phyloP scores from a whole-genome alignment of 2,329 filamentous ascomycete genomes.

The Cryphonectria radicalis region DNA sequence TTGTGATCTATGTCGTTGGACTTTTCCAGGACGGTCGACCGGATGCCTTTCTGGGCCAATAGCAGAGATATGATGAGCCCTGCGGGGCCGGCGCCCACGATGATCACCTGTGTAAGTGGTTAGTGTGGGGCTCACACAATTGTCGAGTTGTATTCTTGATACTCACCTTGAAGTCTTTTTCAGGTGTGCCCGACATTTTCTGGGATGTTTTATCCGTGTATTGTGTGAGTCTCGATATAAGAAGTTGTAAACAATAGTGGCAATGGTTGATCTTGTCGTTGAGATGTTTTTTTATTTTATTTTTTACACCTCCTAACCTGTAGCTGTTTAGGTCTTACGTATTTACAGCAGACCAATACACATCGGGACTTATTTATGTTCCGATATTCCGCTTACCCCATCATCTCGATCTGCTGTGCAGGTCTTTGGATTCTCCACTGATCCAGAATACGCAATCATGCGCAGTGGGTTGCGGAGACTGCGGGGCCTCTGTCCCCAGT shows the following conservation, averaged over 20 bases:
- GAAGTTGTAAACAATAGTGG: neutral
- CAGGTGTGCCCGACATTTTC: neutral
- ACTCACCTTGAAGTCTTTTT: constrained; percentile 13
- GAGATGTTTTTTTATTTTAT: neutral
- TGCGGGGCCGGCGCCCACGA: constrained; percentile 34
- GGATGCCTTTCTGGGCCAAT: constrained; percentile 33
- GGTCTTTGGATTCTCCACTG: neutral
- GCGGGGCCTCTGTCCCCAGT: neutral
- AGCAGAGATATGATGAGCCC: constrained; percentile 34
- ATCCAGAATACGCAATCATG: neutral
- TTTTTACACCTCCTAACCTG: neutral
- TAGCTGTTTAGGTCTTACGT: neutral
- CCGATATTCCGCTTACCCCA: neutral
- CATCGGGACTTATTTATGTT: neutral
- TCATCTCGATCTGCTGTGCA: neutral
- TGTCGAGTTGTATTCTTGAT: accelerated
- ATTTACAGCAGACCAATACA: neutral
- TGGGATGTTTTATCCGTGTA: neutral
- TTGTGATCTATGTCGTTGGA: constrained; percentile 36
- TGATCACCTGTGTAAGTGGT: constrained; percentile 27
- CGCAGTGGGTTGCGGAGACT: neutral
- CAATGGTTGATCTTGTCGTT: neutral
- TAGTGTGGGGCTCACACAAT: neutral
- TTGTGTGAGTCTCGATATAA: neutral
- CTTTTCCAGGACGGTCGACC: constrained; percentile 37